Base-by-base conservation (phyloP, 108 stramenopile species). In the Cylindrotheca closterium region DNA sequence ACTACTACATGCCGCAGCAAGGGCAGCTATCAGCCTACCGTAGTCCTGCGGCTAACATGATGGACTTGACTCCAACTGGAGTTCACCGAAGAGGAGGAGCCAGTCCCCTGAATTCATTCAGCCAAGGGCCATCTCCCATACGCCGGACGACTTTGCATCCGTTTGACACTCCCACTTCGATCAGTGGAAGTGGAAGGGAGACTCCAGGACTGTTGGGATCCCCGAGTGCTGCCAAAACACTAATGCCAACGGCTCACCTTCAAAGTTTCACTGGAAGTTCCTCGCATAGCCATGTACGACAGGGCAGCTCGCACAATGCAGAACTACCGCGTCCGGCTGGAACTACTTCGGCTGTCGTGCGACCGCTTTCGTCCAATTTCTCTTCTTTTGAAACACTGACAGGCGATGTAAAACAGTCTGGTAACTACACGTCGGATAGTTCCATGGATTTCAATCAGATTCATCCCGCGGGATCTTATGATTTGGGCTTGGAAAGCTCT, bases 11-110 rank as follows among this genome's bases (percentile, higher is more conserved):
- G 55, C 55, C 65, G 19, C 51, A 19, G 5, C 51, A 51, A 51
- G 62, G 63, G 7, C 58, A 65, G n/a, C 57, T 49, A 12, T 51
- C 63, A 33, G 65, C 63, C 26, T 73, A 73, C 47, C 65, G 63
- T 42, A 60, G 58, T 30, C 67, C 67, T 2, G 51, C 70, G 30
- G 58, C 68, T 22, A 58, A 57, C 24, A 55, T 68, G 4, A 37
- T 37, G 24, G 5, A 48, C 22, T 37, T 47, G 55, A 51, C 50
- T 25, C 33, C 45, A 61, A 2, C 19, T 15, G 55, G 51, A 32
- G 60, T 54, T 2, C 71, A 62, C 28, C 62, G 53, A 23, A n/a
- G n/a, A n/a, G 29, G 62, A 24, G 71, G 71, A 29, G 12, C 62
- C 10, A 71, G 63, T 42, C 71, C 71, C 25, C 30, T 51, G 34